Evolutionary conservation across 345 rosid genomes (phyloP).

Genomic region (Acer campestre): DNA sequence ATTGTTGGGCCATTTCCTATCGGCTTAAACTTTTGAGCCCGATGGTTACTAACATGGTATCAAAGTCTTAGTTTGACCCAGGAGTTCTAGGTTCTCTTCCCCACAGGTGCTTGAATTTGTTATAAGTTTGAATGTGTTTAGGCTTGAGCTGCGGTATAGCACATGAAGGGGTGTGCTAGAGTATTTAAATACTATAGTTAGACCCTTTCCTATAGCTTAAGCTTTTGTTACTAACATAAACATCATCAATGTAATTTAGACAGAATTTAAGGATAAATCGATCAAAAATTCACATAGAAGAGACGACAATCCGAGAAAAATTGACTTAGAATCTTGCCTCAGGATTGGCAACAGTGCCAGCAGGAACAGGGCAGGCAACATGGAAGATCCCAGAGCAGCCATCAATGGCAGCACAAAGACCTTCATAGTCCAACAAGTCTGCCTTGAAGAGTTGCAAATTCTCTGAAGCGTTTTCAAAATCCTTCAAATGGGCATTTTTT

Average conservation of each 20-base stretch:
- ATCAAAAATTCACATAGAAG: too few species aligned
- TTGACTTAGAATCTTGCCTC: constrained; percentile 31
- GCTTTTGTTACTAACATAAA: background rate
- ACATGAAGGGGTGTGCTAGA: too few species aligned
- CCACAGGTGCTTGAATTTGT: too few species aligned
- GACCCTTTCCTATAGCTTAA: too few species aligned
- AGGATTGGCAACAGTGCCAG: constrained; percentile 29
- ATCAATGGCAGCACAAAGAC: constrained; percentile 42
- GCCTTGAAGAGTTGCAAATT: constrained; percentile 47
- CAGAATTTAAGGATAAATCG: background rate
- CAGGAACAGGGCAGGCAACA: constrained; percentile 50
- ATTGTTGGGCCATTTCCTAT: too few species aligned
- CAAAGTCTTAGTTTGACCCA: too few species aligned
- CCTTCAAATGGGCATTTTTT: constrained; percentile 47
- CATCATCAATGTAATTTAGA: background rate
- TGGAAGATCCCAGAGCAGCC: constrained; percentile 56
- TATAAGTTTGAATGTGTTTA: too few species aligned
- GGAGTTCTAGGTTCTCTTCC: too few species aligned
- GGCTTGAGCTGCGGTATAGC: too few species aligned
- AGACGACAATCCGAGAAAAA: background rate
- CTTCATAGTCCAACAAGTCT: constrained; percentile 40
- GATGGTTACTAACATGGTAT: too few species aligned
- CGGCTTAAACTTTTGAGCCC: too few species aligned
- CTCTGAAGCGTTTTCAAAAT: constrained; percentile 36
- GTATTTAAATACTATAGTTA: too few species aligned